Evolutionary conservation across 2,329 filamentous ascomycete genomes (phyloP), one percentile per base, ranked within the genome.

Genomic region (Neonectria coccinea): DNA sequence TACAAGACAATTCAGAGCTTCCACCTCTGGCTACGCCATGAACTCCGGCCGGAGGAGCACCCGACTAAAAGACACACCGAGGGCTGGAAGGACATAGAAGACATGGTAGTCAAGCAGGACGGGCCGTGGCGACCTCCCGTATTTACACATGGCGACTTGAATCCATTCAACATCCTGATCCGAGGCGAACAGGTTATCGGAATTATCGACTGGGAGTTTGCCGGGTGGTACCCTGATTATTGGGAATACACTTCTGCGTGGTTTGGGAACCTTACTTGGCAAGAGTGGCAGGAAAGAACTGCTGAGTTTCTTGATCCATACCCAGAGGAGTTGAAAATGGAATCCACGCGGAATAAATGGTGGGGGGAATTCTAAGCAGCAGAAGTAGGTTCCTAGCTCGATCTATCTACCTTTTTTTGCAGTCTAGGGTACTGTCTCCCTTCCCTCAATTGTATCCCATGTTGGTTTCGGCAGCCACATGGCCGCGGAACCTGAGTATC

Each of bases 161-260:
- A 29, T 29, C 29, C 29, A 9, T 68, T 72, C 20, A 85, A 85
- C 64, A 81, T 85, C 45, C 65, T 85, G 8, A 71, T 79, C 47
- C 71, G 71, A 9, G 79, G 75, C 5, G 78, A 81, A 58, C 69
- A 78, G 5, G 71, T 87, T 25, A 77, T 80, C 42, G 82, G 81
- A 7, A 82, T 86, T 41, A 41, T 41, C 7, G 39, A n/a, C n/a
- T 79, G 77, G 77, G 75, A 78, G 56, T 69, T 71, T 45, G 54
- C 74, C 0, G 77, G 75, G 3, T 79, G 73, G 75, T 78, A 74
- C 42, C 77, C 77, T 2, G 39, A 67, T 48, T 77, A 78, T 59
- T 78, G 74, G 77, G 76, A 79, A 41, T 78, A 78, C 55, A 75
- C 75, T 2, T 70, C 69, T 27, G 67, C 62, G 6, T 76, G 70